Evolutionary conservation across 164 flowering plant genomes (phyloP).

Genomic region (Brasenia schreberi): DNA sequence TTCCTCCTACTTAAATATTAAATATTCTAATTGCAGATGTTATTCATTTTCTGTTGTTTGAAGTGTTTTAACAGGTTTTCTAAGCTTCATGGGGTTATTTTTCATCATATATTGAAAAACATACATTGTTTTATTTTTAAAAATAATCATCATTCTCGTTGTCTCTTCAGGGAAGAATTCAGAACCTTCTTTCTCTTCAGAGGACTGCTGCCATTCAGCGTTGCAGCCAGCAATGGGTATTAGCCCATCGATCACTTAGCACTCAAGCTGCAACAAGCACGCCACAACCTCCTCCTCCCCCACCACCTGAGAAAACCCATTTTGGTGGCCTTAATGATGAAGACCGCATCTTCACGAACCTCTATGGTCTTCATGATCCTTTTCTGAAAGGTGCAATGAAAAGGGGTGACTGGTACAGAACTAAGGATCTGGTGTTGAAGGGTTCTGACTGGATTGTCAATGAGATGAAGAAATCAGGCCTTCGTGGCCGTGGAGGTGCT

Average conservation of each 20-base stretch:
- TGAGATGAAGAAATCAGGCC: slow-evolving; percentile 93
- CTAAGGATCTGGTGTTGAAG: slow-evolving; percentile 84
- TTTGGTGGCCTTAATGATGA: slow-evolving; percentile 96
- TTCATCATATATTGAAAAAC: too few relatives aligned
- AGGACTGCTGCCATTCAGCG: slow-evolving; percentile 20
- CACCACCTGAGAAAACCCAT: slow-evolving; percentile 96
- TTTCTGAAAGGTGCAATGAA: slow-evolving; percentile 96
- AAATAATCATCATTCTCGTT: too few relatives aligned
- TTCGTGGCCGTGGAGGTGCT: slow-evolving; percentile 98
- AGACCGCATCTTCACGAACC: slow-evolving; percentile 89
- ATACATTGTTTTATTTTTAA: too few relatives aligned
- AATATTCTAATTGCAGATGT: too few relatives aligned
- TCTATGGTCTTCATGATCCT: slow-evolving; percentile 85
- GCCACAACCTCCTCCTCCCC: slow-evolving; percentile 94
- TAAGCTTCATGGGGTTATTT: too few relatives aligned
- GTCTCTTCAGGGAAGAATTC: slow-evolving; percentile 41
- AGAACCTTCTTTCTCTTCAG: slow-evolving; percentile 45
- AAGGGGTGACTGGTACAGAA: slow-evolving; percentile 88
- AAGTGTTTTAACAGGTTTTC: too few relatives aligned
- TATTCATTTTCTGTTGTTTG: too few relatives aligned
- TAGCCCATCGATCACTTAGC: slow-evolving; percentile 44
- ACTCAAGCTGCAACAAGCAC: slow-evolving; percentile 52
- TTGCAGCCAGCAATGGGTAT: slow-evolving; percentile 22
- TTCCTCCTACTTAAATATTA: too few relatives aligned
- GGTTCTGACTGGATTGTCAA: slow-evolving; percentile 96